These are phyloP conservation scores for Phytophthora sp. DNA, from an alignment of 352 stramenopile species.

Conservation along the genomic window DNA sequence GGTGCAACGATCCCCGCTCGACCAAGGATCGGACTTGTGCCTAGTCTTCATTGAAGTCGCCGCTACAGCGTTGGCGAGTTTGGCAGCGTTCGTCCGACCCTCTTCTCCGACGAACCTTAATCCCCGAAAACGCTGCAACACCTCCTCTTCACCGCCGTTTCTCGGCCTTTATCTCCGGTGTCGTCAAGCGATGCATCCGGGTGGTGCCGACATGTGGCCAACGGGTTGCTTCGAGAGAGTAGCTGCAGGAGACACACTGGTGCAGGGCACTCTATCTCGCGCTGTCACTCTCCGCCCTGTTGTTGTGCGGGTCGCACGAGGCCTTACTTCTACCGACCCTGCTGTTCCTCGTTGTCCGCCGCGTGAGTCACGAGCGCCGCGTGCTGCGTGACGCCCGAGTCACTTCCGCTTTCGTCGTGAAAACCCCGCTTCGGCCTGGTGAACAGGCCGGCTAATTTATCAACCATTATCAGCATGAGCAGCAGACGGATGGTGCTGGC, in stretches of 20 bases:
- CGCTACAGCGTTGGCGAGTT: not conserved
- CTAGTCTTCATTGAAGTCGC: slow-evolving; percentile 3
- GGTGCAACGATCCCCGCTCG: slow-evolving; percentile 21
- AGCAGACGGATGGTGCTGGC: slow-evolving; percentile 1
- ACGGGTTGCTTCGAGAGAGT: slow-evolving; percentile 30
- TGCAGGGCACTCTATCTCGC: slow-evolving; percentile 15
- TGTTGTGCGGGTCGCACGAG: slow-evolving; percentile 21
- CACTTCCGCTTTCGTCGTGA: slow-evolving; percentile 28
- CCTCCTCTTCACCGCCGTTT: not conserved
- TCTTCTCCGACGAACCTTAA: not conserved
- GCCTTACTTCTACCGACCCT: slow-evolving; percentile 32
- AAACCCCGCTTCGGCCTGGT: no score
- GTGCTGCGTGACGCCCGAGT: not conserved
- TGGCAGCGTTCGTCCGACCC: not conserved
- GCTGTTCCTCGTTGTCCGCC: slow-evolving; percentile 25
- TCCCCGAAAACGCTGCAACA: not conserved
- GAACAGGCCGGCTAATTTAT: no score
- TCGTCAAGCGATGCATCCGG: slow-evolving; percentile 16
- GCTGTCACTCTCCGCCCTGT: slow-evolving; percentile 20
- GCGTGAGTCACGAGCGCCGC: slow-evolving; percentile 21
- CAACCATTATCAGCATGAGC: slow-evolving; percentile 5
- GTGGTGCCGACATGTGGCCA: slow-evolving; percentile 22
- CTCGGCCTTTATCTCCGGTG: not conserved
- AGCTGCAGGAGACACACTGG: slow-evolving; percentile 6
- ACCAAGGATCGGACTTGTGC: slow-evolving; percentile 14